Evolutionary conservation across 345 rosid genomes (phyloP).

Genomic region (Sonneratia caseolaris): DNA sequence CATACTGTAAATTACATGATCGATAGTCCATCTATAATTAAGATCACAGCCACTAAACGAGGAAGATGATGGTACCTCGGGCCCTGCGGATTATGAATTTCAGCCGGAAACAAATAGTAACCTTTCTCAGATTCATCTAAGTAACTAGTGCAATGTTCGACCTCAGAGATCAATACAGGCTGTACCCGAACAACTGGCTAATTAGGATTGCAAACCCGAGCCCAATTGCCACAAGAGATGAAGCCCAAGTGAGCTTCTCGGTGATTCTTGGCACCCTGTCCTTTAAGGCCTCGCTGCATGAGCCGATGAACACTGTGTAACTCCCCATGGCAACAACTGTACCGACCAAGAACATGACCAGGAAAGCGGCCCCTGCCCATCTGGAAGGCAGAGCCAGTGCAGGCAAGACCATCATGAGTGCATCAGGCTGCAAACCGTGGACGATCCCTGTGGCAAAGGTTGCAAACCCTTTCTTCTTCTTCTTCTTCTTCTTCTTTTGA

Average conservation of each 20-base stretch:
- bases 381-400: conserved; percentile 94
- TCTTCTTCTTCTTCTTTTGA: conserved; percentile 40
- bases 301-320: conserved; percentile 84
- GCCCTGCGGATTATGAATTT: conserved; percentile 3
- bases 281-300: conserved; percentile 77
- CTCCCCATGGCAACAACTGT: conserved; percentile 97
- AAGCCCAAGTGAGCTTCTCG: conserved; percentile 94
- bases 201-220: conserved; percentile 76
- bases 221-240: conserved; percentile 74
- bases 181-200: conserved; percentile 87
- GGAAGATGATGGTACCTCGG: background rate
- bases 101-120: background rate
- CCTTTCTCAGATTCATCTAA: conserved; percentile 6
- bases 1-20: no score
- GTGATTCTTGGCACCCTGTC: conserved; percentile 83
- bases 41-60: conserved; percentile 5
- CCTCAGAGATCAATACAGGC: conserved; percentile 43
- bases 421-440: conserved; percentile 93
- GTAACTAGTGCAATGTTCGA: background rate
- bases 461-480: conserved; percentile 83
- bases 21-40: background rate
- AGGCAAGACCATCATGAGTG: conserved; percentile 87
- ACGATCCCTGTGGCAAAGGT: conserved; percentile 92
- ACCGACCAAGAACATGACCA: conserved; percentile 74
- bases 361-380: conserved; percentile 77